phyloP scores from a whole-genome alignment of 2,329 filamentous ascomycete genomes.

The Neurospora sp. region DNA sequence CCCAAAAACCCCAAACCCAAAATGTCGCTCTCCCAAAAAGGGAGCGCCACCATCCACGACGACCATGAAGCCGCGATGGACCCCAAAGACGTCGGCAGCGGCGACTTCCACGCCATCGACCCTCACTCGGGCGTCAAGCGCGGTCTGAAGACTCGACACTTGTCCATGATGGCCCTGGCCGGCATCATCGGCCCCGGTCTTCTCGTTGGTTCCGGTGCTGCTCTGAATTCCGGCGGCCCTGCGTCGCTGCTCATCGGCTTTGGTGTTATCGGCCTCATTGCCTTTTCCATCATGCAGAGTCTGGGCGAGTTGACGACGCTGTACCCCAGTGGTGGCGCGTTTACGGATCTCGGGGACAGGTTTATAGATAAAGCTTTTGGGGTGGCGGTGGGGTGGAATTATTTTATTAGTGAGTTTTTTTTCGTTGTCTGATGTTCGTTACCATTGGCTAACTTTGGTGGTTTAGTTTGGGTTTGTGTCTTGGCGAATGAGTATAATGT shows the following conservation, averaged over 20 bases:
- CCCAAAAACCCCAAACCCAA: not conserved
- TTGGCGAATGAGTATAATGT: conserved; percentile 64
- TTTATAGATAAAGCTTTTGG: conserved; percentile 63
- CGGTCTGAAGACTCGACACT: conserved; percentile 56
- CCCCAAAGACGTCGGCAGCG: conserved; percentile 27
- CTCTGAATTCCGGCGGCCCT: conserved; percentile 58
- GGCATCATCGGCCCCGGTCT: conserved; percentile 60
- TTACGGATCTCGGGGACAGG: conserved; percentile 59
- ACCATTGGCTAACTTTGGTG: not conserved
- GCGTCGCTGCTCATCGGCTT: conserved; percentile 66
- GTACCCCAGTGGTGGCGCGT: conserved; percentile 61
- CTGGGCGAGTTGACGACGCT: conserved; percentile 66
- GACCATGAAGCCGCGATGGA: conserved; percentile 5
- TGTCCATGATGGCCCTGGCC: conserved; percentile 56
- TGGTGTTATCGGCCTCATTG: conserved; percentile 59
- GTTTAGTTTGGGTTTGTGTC: conserved; percentile 45
- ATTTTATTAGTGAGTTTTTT: conserved; percentile 40
- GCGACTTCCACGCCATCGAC: conserved; percentile 40
- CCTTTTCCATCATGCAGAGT: conserved; percentile 59
- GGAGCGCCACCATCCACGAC: not conserved
- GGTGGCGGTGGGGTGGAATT: conserved; percentile 62
- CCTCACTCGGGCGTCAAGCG: conserved; percentile 57
- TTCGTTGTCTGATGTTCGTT: too few relatives aligned
- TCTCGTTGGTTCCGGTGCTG: conserved; percentile 61
- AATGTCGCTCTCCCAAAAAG: conserved; percentile 1